phyloP scores from a whole-genome alignment of 2,329 filamentous ascomycete genomes.

The Simplicillium sp. region DNA sequence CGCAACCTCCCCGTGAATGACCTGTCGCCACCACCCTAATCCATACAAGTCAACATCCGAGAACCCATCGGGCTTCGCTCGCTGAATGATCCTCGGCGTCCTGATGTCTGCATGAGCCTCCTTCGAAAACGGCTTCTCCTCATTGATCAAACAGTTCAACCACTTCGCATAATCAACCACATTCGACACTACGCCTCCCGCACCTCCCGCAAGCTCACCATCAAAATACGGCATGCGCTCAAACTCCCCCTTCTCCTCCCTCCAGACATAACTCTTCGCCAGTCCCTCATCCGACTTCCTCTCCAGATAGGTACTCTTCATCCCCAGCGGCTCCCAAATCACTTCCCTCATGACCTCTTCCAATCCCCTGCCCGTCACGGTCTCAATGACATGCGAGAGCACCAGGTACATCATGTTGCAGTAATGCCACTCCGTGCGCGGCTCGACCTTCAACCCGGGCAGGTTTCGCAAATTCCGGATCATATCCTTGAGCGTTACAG shows the following conservation, averaged over 20 bases:
- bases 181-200: slow-evolving; percentile 28
- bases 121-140: slow-evolving; percentile 10
- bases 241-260: no score
- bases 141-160: slow-evolving; percentile 15
- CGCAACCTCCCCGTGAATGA: slow-evolving; percentile 14
- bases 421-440: slow-evolving; percentile 31
- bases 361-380: slow-evolving; percentile 19
- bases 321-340: slow-evolving; percentile 29
- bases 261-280: slow-evolving; percentile 21
- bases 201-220: slow-evolving; percentile 21
- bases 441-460: slow-evolving; percentile 23
- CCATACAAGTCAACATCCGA: slow-evolving; percentile 15
- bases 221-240: slow-evolving; percentile 12
- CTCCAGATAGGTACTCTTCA: slow-evolving; percentile 24
- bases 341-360: slow-evolving; percentile 22
- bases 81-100: slow-evolving; percentile 21
- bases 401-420: slow-evolving; percentile 35
- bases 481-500: slow-evolving; percentile 10
- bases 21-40: slow-evolving; percentile 16
- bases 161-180: slow-evolving; percentile 23
- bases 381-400: slow-evolving; percentile 29
- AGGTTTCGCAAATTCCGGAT: slow-evolving; percentile 30
- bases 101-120: slow-evolving; percentile 13
- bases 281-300: slow-evolving; percentile 11
- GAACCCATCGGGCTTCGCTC: slow-evolving; percentile 1